These are phyloP conservation scores for Capronia americana DNA, from an alignment of 2,329 filamentous ascomycete genomes.

Conservation along the genomic window DNA sequence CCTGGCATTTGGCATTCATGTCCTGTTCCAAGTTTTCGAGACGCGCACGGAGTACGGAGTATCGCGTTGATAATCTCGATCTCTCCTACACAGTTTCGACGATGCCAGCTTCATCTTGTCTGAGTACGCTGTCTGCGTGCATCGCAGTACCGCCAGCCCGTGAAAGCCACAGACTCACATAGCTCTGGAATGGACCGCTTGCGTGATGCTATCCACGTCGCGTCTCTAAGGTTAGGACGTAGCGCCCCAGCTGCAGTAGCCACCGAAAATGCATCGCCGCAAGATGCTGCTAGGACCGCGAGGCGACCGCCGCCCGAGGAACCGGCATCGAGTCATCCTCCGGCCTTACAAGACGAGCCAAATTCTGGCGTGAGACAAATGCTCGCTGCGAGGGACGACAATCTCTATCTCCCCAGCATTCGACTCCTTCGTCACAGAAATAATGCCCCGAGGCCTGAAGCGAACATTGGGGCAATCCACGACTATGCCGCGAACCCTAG, in stretches of 20 bases:
- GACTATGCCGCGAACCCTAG: constrained; percentile 9
- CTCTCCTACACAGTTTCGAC: not conserved
- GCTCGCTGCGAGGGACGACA: constrained; percentile 8
- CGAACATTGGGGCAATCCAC: constrained; percentile 14
- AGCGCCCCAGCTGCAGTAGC: constrained; percentile 7
- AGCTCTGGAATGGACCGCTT: constrained; percentile 13
- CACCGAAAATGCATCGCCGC: constrained; percentile 13
- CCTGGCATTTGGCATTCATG: constrained; percentile 3
- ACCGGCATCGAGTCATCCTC: constrained; percentile 1
- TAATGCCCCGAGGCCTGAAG: not conserved
- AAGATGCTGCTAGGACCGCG: constrained; percentile 4
- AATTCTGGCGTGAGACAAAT: not conserved
- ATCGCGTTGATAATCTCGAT: constrained; percentile 12
- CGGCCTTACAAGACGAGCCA: constrained; percentile 2
- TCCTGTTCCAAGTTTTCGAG: constrained; percentile 19
- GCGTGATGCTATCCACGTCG: constrained; percentile 13
- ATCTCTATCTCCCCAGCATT: constrained; percentile 17
- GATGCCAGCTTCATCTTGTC: constrained; percentile 15
- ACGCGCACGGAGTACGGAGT: not conserved
- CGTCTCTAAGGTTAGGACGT: constrained; percentile 6
- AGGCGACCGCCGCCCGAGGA: constrained; percentile 6
- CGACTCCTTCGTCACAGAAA: constrained; percentile 12
- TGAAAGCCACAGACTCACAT: constrained; percentile 6
- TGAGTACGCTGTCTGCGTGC: constrained; percentile 4
- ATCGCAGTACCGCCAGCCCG: constrained; percentile 10